phyloP scores from a whole-genome alignment of 2,329 filamentous ascomycete genomes.

The Pseudocercospora musae region DNA sequence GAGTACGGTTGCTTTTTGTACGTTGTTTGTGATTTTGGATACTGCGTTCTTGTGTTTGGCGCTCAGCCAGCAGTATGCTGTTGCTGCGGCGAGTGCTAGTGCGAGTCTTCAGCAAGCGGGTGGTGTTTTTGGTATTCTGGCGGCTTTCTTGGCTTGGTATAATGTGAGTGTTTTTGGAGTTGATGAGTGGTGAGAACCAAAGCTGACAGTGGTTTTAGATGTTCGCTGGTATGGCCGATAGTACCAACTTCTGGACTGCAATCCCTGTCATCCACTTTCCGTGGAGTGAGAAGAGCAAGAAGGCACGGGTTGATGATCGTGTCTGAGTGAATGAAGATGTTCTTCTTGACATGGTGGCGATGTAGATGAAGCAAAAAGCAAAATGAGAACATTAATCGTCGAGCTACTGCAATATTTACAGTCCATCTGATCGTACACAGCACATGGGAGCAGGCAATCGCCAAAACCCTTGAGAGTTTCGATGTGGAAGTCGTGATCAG shows the following conservation, averaged over 20 bases:
- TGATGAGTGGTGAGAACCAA: background rate
- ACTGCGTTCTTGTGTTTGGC: slow-evolving; percentile 69
- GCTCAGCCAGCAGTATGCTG: slow-evolving; percentile 34
- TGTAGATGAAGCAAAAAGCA: background rate
- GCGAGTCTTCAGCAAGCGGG: slow-evolving; percentile 58
- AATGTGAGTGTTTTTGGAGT: slow-evolving; percentile 62
- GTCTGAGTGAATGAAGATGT: background rate
- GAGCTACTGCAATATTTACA: background rate
- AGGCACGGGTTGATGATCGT: slow-evolving; percentile 1
- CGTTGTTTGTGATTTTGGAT: slow-evolving; percentile 72
- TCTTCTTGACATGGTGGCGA: background rate
- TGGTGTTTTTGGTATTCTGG: slow-evolving; percentile 74
- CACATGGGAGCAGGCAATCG: too few species aligned
- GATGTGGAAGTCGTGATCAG: too few species aligned
- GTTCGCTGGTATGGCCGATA: slow-evolving; percentile 64
- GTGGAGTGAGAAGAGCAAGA: slow-evolving; percentile 33
- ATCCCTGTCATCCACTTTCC: slow-evolving; percentile 36
- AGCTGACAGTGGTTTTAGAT: background rate
- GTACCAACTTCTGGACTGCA: slow-evolving; percentile 34
- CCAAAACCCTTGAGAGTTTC: too few species aligned
- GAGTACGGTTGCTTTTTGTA: slow-evolving; percentile 75
- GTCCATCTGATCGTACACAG: background rate
- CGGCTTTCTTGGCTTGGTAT: slow-evolving; percentile 83
- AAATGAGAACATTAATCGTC: background rate
- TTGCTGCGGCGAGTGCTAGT: slow-evolving; percentile 29